Percentiles rank a stretch among this genome's conserved stretches.
These are phyloP conservation scores for Pleurotus djamor DNA, from an alignment of 768 basidiomycete species.

Conservation along the genomic window DNA sequence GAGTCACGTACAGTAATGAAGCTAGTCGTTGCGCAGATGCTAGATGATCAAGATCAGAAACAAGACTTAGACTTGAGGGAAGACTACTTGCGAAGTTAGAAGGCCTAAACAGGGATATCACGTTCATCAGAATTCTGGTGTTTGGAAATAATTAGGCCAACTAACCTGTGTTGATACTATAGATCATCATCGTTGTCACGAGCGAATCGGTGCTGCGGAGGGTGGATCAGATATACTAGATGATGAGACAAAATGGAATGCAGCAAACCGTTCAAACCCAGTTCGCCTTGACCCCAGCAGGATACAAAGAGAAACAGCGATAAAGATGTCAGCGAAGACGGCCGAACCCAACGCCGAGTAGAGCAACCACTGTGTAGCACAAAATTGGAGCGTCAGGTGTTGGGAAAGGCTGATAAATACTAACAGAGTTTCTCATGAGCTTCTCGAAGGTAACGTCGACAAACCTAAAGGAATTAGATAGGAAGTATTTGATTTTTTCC, in stretches of 20 bases:
- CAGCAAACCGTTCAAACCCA: slow-evolving; percentile 26
- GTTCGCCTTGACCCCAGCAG: slow-evolving; percentile 37
- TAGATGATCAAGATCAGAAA: background rate
- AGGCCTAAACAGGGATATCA: background rate
- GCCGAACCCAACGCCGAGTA: slow-evolving; percentile 30
- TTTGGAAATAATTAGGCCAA: background rate
- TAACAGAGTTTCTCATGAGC: slow-evolving; percentile 11
- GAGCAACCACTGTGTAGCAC: slow-evolving; percentile 22
- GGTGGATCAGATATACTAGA: background rate
- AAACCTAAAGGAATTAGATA: slow-evolving; percentile 15
- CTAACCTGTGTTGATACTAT: slow-evolving; percentile 42
- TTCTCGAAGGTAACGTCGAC: slow-evolving; percentile 18
- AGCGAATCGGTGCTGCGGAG: slow-evolving; percentile 33
- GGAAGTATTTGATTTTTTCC: background rate
- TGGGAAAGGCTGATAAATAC: background rate
- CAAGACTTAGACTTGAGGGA: slow-evolving; percentile 8
- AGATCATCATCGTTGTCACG: slow-evolving; percentile 41
- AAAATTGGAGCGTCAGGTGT: background rate
- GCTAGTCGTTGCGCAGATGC: slow-evolving; percentile 14
- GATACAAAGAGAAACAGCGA: slow-evolving; percentile 39
- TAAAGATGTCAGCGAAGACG: slow-evolving; percentile 42
- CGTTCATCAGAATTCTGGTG: background rate
- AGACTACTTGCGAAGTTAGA: background rate
- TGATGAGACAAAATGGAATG: background rate
- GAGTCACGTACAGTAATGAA: slow-evolving; percentile 25